Evolutionary conservation across 2,329 filamentous ascomycete genomes (phyloP), one percentile per base, ranked within the genome.

Genomic region (Akanthomyces lecanii): DNA sequence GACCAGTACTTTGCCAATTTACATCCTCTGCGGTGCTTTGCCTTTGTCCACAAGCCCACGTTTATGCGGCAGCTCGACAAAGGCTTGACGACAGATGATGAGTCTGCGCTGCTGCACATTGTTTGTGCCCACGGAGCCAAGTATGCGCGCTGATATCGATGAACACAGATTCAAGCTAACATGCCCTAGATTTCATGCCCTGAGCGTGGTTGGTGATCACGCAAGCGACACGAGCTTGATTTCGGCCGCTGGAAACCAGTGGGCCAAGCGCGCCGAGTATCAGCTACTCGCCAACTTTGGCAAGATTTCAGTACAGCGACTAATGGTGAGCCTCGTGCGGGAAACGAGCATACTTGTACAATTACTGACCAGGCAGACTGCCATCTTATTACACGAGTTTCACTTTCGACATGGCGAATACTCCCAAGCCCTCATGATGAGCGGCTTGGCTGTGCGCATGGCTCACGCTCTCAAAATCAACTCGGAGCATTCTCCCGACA

Each of bases 381-480:
- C 72, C 10, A 72, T 77, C 7, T 65, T 78, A 8, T 70, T 77
- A 38, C 75, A 77, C 59, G 76, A 78, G 65, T 78, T 75, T 38
- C 74, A 76, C 60, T 76, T 76, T 48, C 73, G 76, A 14, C 66
- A 74, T 5, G 76, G 75, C 60, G 74, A 77, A 65, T 77, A 77
- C 62, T 73, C 72, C 0, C 74, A 77, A 56, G 75, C 75, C 21
- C 70, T 77, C 42, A 77, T 78, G 75, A 65, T 78, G 21, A 77
- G 75, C 44, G 75, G 76, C n/a, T 68, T 77, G 21, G 71, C 75
- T 25, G 75, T 77, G 7, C 74, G 76, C 38, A 77, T 77, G 75
- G 76, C 76, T 2, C 76, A 77, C 52, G 75, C 75, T n/a, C 67
- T 78, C 7, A 74, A 76, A 57, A 74, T 77, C 65, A 75, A 78